phyloP scores from a whole-genome alignment of 306 rosid species.

The Rosa lucieae region DNA sequence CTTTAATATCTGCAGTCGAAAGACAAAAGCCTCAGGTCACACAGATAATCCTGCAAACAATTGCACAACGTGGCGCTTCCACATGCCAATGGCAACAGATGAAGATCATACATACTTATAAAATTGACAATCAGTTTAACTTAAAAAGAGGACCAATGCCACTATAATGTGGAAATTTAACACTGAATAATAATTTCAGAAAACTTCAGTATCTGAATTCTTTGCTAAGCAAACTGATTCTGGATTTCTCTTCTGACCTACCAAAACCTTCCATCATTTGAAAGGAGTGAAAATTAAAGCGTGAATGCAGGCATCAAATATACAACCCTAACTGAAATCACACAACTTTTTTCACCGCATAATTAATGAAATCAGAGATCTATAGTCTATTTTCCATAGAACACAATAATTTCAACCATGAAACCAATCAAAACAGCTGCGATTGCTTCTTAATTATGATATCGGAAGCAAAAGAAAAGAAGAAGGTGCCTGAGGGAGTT shows the following conservation, averaged over 20 bases:
- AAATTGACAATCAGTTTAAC: background rate
- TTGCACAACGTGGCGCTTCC: too few species aligned
- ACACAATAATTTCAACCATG: background rate
- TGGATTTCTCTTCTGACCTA: background rate
- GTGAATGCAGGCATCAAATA: background rate
- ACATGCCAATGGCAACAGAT: background rate
- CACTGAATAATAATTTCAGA: background rate
- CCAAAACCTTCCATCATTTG: background rate
- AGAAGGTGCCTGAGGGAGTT: constrained; percentile 80
- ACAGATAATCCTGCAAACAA: background rate
- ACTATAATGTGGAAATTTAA: too few species aligned
- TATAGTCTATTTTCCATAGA: background rate
- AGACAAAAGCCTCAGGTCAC: background rate
- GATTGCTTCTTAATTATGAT: background rate
- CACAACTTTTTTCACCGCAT: background rate
- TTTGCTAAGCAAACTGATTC: too few species aligned
- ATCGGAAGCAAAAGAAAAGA: background rate
- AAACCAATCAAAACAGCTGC: background rate
- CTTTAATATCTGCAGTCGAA: constrained; percentile 59
- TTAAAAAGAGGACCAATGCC: background rate
- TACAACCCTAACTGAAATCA: too few species aligned
- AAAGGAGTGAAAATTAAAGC: background rate
- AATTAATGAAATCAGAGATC: constrained; percentile 1
- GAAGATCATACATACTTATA: background rate
- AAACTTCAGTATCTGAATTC: background rate